These are phyloP conservation scores for Kwoniella mangroviensis DNA, from an alignment of 768 basidiomycete genomes.

Conservation along the genomic window DNA sequence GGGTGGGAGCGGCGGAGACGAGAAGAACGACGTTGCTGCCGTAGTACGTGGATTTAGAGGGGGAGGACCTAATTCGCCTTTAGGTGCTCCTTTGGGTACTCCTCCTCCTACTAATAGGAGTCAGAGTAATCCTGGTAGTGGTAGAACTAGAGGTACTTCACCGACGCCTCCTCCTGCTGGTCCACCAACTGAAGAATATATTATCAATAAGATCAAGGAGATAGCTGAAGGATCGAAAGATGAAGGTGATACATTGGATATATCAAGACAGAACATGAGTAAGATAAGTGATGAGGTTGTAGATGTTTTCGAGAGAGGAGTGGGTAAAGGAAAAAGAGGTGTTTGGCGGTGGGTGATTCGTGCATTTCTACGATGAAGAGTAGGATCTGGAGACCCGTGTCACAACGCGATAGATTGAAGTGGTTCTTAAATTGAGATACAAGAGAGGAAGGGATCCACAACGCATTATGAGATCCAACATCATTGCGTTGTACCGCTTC, in stretches of 20 bases:
- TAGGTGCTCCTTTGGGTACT: not conserved
- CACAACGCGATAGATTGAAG: not conserved
- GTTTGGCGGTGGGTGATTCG: slow-evolving; percentile 41
- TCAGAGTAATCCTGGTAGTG: not conserved
- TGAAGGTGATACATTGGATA: slow-evolving; percentile 78
- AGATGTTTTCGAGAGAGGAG: slow-evolving; percentile 73
- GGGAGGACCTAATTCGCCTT: not conserved
- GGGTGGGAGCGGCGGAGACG: not conserved
- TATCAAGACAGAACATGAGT: slow-evolving; percentile 76
- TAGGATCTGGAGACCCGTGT: not conserved
- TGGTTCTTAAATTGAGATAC: no score
- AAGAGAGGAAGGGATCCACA: no score
- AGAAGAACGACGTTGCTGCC: slow-evolving; percentile 27
- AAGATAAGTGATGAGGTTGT: slow-evolving; percentile 77
- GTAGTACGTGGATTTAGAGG: slow-evolving; percentile 24
- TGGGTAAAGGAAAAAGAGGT: slow-evolving; percentile 61
- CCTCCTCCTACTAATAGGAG: not conserved
- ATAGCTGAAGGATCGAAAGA: slow-evolving; percentile 61
- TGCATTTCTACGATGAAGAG: not conserved
- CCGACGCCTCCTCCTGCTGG: not conserved
- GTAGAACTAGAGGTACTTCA: slow-evolving; percentile 1
- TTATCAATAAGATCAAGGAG: slow-evolving; percentile 29
- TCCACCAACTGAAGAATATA: slow-evolving; percentile 22
- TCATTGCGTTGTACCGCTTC: not conserved
- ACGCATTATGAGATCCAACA: not conserved